Evolutionary conservation across 2,329 filamentous ascomycete genomes (phyloP).

Genomic region (Neoascochyta sp.): DNA sequence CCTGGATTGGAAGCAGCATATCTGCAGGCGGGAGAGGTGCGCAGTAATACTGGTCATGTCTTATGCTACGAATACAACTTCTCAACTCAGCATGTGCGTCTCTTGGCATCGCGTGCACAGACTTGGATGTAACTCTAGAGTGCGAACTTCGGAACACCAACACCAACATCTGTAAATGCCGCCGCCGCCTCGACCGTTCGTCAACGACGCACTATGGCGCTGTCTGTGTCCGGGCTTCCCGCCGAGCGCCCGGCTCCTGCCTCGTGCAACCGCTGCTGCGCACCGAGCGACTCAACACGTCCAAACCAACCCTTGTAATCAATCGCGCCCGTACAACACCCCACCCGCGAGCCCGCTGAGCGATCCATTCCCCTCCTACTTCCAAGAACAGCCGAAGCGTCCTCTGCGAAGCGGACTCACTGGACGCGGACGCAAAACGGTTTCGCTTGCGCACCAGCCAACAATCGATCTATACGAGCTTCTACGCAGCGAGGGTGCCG

Average conservation of each 20-base stretch:
- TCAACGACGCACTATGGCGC: slow-evolving; percentile 35
- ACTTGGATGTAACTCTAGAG: too few species aligned
- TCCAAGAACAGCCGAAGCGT: slow-evolving; percentile 2
- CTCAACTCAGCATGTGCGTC: too few species aligned
- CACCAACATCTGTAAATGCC: slow-evolving; percentile 22
- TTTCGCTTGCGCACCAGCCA: slow-evolving; percentile 21
- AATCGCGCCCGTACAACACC: slow-evolving; percentile 14
- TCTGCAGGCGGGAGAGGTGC: too few species aligned
- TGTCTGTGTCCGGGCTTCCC: slow-evolving; percentile 32
- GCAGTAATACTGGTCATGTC: too few species aligned
- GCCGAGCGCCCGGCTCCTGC: slow-evolving; percentile 1
- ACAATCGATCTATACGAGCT: slow-evolving; percentile 31
- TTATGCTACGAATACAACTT: too few species aligned
- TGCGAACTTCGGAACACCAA: neutral
- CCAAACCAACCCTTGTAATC: slow-evolving; percentile 1
- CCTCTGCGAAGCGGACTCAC: neutral
- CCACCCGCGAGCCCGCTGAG: slow-evolving; percentile 6
- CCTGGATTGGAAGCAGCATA: too few species aligned
- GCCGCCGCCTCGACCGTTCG: slow-evolving; percentile 28
- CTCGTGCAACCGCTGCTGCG: neutral
- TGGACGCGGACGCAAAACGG: slow-evolving; percentile 3
- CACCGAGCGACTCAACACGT: slow-evolving; percentile 3
- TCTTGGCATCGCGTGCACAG: too few species aligned
- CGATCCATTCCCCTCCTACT: slow-evolving; percentile 5
- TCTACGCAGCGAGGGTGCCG: slow-evolving; percentile 24